These are phyloP conservation scores for Huntiella bhutanensis DNA, from an alignment of 2,329 filamentous ascomycete genomes.

Conservation along the genomic window DNA sequence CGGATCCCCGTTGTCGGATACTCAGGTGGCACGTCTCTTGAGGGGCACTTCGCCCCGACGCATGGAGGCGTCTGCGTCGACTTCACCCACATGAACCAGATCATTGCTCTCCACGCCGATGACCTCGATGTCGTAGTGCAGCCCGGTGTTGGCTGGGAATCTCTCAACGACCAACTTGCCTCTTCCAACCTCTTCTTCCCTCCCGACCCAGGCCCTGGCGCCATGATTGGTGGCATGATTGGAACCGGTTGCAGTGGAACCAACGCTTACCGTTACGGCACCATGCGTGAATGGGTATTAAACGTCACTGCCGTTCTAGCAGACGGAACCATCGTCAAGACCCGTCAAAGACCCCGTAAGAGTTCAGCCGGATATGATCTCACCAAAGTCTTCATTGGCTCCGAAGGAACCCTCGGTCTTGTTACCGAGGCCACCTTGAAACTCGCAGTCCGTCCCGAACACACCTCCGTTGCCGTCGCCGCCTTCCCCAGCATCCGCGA, in stretches of 20 bases:
- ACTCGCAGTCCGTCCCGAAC: conserved; percentile 61
- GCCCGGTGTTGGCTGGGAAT: conserved; percentile 72
- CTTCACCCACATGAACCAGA: conserved; percentile 68
- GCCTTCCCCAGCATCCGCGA: conserved; percentile 39
- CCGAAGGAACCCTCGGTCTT: conserved; percentile 76
- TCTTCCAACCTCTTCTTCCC: conserved; percentile 73
- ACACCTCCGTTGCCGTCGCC: conserved; percentile 62
- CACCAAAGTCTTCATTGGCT: conserved; percentile 74
- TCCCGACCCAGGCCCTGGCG: conserved; percentile 75
- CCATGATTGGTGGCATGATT: conserved; percentile 82
- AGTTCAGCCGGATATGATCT: conserved; percentile 84
- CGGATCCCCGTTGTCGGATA: conserved; percentile 74
- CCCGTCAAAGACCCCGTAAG: conserved; percentile 70
- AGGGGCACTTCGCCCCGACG: conserved; percentile 75
- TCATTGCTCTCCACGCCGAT: conserved; percentile 57
- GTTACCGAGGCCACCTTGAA: conserved; percentile 84
- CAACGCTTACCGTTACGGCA: conserved; percentile 82
- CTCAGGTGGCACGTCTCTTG: conserved; percentile 72
- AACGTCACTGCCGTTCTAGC: conserved; percentile 74
- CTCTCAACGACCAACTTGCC: conserved; percentile 58
- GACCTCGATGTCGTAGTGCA: conserved; percentile 62
- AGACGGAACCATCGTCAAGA: conserved; percentile 80
- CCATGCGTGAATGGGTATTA: conserved; percentile 88
- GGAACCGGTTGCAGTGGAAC: conserved; percentile 59
- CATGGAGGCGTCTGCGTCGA: conserved; percentile 71